Base-by-base conservation (phyloP, 768 basidiomycete species). In the Lactarius hengduanensis region DNA sequence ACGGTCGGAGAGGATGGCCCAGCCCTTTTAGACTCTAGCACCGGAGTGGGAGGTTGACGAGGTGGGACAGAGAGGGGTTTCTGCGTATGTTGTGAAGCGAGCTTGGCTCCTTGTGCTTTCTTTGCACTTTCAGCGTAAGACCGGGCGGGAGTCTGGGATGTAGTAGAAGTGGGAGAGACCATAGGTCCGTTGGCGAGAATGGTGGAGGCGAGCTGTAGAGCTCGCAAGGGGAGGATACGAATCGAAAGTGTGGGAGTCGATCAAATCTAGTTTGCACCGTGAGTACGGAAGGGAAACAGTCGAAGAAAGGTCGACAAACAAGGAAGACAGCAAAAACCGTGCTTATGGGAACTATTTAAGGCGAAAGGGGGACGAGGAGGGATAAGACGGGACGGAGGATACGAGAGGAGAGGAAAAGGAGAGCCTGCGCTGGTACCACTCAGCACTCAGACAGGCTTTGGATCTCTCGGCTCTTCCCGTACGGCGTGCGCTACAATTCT, bases 111-210 rank as follows among this genome's bases (percentile, higher is more conserved):
- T 67, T 76, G 75, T 16, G 73, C 73, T 63, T 83, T 76, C 74
- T 74, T 78, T 26, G 77, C 77, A 61, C 77, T 73, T 63, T 77
- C 77, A 18, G 78, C 77, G 65, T 88, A 89, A 34, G 87, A 88
- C 58, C 86, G 79, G 64, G 79, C 74, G 69, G 78, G 78, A 53
- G 74, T 75, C 60, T 76, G 76, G 64, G 74, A 71, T 45, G 74
- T 43, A 40, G 73, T 64, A 57, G 75, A 68, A 36, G 74, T 67
- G 45, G 75, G 67, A 41, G 77, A 72, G 59, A 76, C 74, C 77
- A 76, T 76, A 45, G 69, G 63, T 63, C 61, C 59, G 58, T 56
- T 59, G 47, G 72, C 57, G 72, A 76, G 69, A 75, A 77, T 71
- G 72, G 36, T 28, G 28, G 56, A 61, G 55, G 59, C 30, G 65